Evolutionary conservation across 352 stramenopile species (phyloP), one percentile per base, ranked within the genome.

Genomic region (Pythium insidiosum): DNA sequence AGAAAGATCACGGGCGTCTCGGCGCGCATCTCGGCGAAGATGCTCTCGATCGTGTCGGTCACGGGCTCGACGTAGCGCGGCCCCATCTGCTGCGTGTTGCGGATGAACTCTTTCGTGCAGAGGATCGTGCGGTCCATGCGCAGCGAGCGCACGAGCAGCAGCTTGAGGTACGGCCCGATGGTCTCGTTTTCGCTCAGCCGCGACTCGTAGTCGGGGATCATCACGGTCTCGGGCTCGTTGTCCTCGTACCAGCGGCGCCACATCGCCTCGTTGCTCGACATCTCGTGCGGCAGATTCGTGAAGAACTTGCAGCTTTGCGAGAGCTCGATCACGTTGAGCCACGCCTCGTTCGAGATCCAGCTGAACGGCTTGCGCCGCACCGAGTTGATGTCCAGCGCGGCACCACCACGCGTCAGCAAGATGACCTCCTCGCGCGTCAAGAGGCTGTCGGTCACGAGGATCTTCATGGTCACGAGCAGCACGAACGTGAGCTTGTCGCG

Each of bases 401-500:
- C 95, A 43, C 95, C 96, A 56, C 95, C 95, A 41, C 94, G 77
- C 23, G 98, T 95, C 41, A 99, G 86, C 13, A 98, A 56, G 5
- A 83, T 97, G 12, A 99, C 82, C 66, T 99, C 95, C 53, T 88
- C 87, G 11, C 69, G 70, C 33, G 94, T 97, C n/a, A 99, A 55
- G 25, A 97, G 55, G 26, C 52, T 82, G 36, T 96, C 93, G 4
- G 89, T 97, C 13, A 99, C 94, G 28, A 99, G 75, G 55, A 99
- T 98, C 74, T 99, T 99, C 63, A 99, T 82, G 1, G 96, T 98
- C 20, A 98, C 61, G 12, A 99, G 64, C 26, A 99, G 59, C 18
- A 99, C 76, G 62, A 99, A 99, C 30, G 95, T 98, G 15, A 99
- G 74, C 70, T 99, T 99, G 70, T 99, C 93, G 53, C 92, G 80